Percentiles rank a stretch among this genome's conserved stretches.
Conservation (phyloP, 1,139 yeast genomes). For the Yamadazyma diospyri region DNA sequence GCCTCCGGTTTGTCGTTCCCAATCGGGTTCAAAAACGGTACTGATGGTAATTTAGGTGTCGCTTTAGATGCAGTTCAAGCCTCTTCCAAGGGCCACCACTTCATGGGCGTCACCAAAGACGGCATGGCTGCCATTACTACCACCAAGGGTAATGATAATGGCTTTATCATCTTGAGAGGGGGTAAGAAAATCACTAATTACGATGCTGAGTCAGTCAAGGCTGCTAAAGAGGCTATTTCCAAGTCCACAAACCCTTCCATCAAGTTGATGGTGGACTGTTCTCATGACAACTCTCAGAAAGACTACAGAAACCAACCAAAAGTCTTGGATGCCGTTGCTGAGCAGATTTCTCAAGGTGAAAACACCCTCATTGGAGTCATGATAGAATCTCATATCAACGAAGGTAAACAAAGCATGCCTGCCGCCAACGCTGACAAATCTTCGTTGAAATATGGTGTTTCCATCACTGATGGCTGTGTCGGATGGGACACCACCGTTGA, state of each 20-base stretch:
- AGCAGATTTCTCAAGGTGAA: conserved; percentile 81
- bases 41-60: conserved; percentile 91
- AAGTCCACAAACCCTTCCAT: conserved; percentile 42
- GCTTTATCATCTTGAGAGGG: conserved; percentile 90
- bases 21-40: conserved; percentile 96
- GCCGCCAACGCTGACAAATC: conserved; percentile 52
- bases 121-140: conserved; percentile 96
- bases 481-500: conserved; percentile 84
- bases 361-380: conserved; percentile 81
- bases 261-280: conserved; percentile 87
- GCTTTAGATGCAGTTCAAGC: conserved; percentile 94
- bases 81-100: conserved; percentile 89
- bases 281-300: conserved; percentile 94
- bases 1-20: conserved; percentile 98
- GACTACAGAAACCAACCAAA: conserved; percentile 93
- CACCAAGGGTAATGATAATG: conserved; percentile 88
- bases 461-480: conserved; percentile 96
- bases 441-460: conserved; percentile 87
- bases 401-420: conserved; percentile 88
- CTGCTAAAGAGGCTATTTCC: conserved; percentile 56
- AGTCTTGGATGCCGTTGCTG: conserved; percentile 75
- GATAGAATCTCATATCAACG: conserved; percentile 92
- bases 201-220: conserved; percentile 73
- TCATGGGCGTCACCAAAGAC: conserved; percentile 94
- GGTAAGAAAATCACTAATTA: conserved; percentile 93